Percentiles rank a stretch among this genome's conserved stretches.
Evolutionary conservation across 371 early-diverging fungal genomes (phyloP).

Genomic region (Mortierella sp.): DNA sequence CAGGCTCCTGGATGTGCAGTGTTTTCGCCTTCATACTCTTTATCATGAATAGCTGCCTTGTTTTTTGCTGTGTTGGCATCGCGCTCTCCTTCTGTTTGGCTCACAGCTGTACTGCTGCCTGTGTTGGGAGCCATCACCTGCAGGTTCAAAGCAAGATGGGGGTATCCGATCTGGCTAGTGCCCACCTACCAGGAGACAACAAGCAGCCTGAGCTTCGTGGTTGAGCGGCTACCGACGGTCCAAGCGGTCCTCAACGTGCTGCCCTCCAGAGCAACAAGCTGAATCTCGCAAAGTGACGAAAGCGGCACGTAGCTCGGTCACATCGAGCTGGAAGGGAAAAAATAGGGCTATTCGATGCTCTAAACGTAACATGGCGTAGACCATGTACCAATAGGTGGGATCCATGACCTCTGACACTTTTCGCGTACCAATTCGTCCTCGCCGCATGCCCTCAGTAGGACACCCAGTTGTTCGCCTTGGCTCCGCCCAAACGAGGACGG

Average conservation of each 20-base stretch:
- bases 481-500: not conserved
- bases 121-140: not conserved
- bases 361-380: not conserved
- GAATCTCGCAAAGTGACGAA: not conserved
- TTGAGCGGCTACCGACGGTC: not conserved
- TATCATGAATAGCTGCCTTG: not conserved
- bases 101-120: constrained; percentile 1
- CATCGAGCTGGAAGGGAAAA: not conserved
- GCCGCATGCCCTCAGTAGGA: too few species aligned
- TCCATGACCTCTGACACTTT: not conserved
- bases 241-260: not conserved
- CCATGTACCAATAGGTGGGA: not conserved
- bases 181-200: too few species aligned
- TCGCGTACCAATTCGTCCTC: not conserved
- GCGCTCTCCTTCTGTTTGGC: not conserved
- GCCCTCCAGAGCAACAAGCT: too few species aligned
- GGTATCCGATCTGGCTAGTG: not conserved
- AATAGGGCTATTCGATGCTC: not conserved
- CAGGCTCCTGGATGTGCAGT: not conserved
- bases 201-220: not conserved
- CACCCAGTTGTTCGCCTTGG: not conserved
- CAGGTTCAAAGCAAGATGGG: not conserved
- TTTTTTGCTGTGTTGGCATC: not conserved
- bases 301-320: not conserved
- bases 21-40: not conserved